These are phyloP conservation scores for Ustilago xerochloae DNA, from an alignment of 1,284 basidiomycete genomes.

Conservation along the genomic window DNA sequence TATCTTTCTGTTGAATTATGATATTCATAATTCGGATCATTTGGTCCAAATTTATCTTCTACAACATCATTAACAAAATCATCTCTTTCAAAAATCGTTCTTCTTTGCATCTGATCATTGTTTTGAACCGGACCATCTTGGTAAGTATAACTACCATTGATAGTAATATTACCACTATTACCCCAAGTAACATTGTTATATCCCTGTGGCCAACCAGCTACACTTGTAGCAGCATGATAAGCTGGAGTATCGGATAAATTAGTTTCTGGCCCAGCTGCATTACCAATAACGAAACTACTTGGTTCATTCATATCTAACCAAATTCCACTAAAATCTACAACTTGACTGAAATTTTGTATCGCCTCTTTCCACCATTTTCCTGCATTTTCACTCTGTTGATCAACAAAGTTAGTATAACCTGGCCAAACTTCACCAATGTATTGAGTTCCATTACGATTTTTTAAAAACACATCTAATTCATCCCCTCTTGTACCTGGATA, in stretches of 20 bases:
- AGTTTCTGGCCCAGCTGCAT: constrained; percentile 70
- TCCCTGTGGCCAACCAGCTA: constrained; percentile 69
- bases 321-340: constrained; percentile 51
- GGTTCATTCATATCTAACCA: constrained; percentile 63
- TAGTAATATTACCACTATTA: constrained; percentile 77
- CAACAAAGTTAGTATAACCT: constrained; percentile 40
- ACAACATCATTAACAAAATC: not conserved
- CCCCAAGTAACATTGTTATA: constrained; percentile 76
- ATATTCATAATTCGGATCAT: constrained; percentile 41
- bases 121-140: constrained; percentile 29
- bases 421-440: constrained; percentile 75
- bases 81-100: no score
- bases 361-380: constrained; percentile 53
- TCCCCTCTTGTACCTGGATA: constrained; percentile 46
- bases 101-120: no score
- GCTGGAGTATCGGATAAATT: constrained; percentile 63
- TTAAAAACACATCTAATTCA: constrained; percentile 55
- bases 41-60: constrained; percentile 19
- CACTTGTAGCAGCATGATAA: constrained; percentile 44
- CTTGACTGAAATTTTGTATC: constrained; percentile 46
- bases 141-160: constrained; percentile 72
- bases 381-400: constrained; percentile 42
- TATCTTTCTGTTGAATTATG: constrained; percentile 39
- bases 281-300: constrained; percentile 37
- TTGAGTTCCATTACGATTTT: constrained; percentile 69